Conservation (phyloP, 805 yeast species). For the Barnettozyma salicaria region DNA sequence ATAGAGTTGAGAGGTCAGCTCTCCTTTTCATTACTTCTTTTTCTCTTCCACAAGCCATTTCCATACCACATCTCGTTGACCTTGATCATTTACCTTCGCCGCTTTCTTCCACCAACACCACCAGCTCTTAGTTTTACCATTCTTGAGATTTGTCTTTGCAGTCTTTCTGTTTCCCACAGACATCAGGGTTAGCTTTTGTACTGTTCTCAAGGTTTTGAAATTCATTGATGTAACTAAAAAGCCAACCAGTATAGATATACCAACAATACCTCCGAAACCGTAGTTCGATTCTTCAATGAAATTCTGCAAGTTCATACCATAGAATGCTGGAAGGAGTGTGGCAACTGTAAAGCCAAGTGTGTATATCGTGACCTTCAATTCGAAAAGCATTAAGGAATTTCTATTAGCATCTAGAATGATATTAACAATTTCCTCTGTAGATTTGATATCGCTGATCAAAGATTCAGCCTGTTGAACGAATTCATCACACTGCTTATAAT, state of each 20-base stretch:
- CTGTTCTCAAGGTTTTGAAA: conserved; percentile 50
- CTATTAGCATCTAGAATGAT: conserved; percentile 88
- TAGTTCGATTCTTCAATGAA: conserved; percentile 61
- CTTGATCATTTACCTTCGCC: conserved; percentile 14
- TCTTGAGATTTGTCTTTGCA: conserved; percentile 1
- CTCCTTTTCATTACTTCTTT: conserved; percentile 24
- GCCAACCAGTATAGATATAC: conserved; percentile 48
- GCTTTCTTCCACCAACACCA: conserved; percentile 18
- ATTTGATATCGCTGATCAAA: conserved; percentile 72
- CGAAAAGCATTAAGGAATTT: conserved; percentile 82
- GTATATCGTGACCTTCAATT: conserved; percentile 74
- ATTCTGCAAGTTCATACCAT: conserved; percentile 81
- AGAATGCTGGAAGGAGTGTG: conserved; percentile 78
- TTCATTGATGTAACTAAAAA: conserved; percentile 47
- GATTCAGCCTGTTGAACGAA: conserved; percentile 88
- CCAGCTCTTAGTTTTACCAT: conserved; percentile 21
- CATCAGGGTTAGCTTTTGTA: conserved; percentile 64
- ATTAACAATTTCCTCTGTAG: conserved; percentile 90
- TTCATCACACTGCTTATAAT: conserved; percentile 89
- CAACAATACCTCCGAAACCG: conserved; percentile 59
- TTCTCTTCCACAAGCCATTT: conserved; percentile 47
- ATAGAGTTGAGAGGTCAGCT: too few species aligned
- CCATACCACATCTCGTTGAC: conserved; percentile 44
- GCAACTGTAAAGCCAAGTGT: conserved; percentile 84
- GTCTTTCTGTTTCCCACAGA: conserved; percentile 17